Conservation (phyloP, 352 stramenopile species). For the Pythium angustatum region DNA sequence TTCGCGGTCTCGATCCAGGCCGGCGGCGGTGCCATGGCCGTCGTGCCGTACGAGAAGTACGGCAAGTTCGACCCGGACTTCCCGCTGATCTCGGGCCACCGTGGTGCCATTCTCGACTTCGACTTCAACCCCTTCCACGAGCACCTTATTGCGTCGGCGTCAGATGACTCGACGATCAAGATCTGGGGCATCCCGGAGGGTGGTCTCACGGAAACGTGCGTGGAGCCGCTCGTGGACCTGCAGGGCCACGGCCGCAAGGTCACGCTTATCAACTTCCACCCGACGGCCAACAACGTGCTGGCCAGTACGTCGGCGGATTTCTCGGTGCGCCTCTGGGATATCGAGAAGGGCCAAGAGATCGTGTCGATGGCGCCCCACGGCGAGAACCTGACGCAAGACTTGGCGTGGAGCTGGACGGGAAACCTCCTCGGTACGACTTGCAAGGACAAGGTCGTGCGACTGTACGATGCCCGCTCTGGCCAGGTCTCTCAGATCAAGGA, state of each 20-base stretch:
- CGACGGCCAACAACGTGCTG: constrained; percentile 97
- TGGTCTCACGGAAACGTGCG: constrained; percentile 93
- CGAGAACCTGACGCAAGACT: constrained; percentile 95
- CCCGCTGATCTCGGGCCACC: constrained; percentile 95
- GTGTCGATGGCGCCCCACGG: constrained; percentile 83
- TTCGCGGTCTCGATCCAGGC: constrained; percentile 95
- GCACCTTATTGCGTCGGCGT: constrained; percentile 95
- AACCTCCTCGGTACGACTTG: constrained; percentile 93
- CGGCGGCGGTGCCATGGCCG: constrained; percentile 89
- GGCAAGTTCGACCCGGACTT: constrained; percentile 94
- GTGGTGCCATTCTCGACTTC: constrained; percentile 97
- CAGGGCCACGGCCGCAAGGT: constrained; percentile 95
- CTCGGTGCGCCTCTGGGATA: constrained; percentile 98
- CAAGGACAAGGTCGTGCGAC: constrained; percentile 98
- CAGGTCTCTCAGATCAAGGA: constrained; percentile 75
- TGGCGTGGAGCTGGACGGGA: constrained; percentile 98
- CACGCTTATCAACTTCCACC: constrained; percentile 98
- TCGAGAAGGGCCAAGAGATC: constrained; percentile 94
- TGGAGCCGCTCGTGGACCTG: constrained; percentile 96
- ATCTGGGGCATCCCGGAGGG: constrained; percentile 96
- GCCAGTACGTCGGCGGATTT: constrained; percentile 95
- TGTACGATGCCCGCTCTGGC: constrained; percentile 95
- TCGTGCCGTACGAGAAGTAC: constrained; percentile 94
- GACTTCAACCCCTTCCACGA: constrained; percentile 99
- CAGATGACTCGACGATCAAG: constrained; percentile 98